Base-by-base conservation (phyloP, 2,329 filamentous ascomycete species). In the Exophiala bonariae region DNA sequence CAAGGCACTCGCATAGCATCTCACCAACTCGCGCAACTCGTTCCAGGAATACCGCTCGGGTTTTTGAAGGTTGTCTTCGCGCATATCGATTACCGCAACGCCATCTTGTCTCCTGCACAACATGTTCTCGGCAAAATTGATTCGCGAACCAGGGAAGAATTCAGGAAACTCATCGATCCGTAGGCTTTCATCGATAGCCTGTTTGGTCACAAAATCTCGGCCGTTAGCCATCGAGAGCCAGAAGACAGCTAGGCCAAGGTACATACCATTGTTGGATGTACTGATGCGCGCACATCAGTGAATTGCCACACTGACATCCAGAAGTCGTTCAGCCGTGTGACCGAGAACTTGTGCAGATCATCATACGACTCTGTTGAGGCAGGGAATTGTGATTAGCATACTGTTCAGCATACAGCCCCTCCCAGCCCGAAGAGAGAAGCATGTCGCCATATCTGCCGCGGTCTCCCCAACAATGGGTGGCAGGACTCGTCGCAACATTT, bases 271-370 rank as follows among this genome's bases (percentile, higher is more conserved):
- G 58, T 55, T 47, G 49, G 49, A 18, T 48, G 33, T 10, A 14
- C 55, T 9, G 44, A 56, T 35, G 11, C 65, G 59, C 7, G 69
- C 52, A 32, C 47, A 20, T 2, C 68, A 6, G 32, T 26, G 16
- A 66, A 70, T 10, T 56, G 41, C 49, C 69, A 69, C 9, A 70
- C 49, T 44, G 69, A 63, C 16, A 63, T 58, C 69, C 69, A 72
- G 49, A 72, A 72, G 10, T 67, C 61, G 33, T 70, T 69, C 5
- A 65, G 58, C 13, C 63, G 57, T 1, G 58, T 50, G 10, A 69
- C 62, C 22, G 63, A 68, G 66, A 69, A 72, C 49, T 53, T 58
- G 16, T 71, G 67, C 17, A 72, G 59, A 3, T 69, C 64, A 36
- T 61, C 59, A 3, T 65, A 63, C 20, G 14, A 31, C 17, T 35